phyloP scores from a whole-genome alignment of 805 yeast genomes.

The Spathaspora arborariae region DNA sequence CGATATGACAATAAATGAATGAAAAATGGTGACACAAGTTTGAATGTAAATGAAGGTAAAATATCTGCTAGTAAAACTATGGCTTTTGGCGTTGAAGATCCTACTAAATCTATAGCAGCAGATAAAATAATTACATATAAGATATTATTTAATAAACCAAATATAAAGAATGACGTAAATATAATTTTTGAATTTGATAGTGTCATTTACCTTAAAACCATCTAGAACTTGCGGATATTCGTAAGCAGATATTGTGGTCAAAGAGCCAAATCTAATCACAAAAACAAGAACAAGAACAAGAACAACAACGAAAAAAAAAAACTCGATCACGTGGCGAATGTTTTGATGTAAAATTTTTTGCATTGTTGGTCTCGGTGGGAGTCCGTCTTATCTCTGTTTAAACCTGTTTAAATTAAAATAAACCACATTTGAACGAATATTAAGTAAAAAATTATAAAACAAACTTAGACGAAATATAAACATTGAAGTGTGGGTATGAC shows the following conservation, averaged over 20 bases:
- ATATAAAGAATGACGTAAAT: slow-evolving; percentile 65
- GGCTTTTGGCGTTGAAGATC: slow-evolving; percentile 79
- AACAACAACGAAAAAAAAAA: too few species aligned
- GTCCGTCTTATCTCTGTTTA: too few species aligned
- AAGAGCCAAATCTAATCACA: too few species aligned
- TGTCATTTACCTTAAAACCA: not conserved
- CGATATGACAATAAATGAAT: slow-evolving; percentile 62
- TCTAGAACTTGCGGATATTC: not conserved
- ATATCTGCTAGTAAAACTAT: slow-evolving; percentile 83
- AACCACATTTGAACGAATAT: too few species aligned
- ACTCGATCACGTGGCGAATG: too few species aligned
- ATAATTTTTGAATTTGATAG: slow-evolving; percentile 12
- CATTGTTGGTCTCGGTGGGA: too few species aligned
- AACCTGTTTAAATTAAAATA: too few species aligned
- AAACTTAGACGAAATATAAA: too few species aligned
- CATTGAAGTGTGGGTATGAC: not conserved
- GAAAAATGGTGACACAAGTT: slow-evolving; percentile 74
- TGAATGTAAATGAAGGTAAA: slow-evolving; percentile 72
- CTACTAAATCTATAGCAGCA: slow-evolving; percentile 91
- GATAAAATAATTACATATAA: slow-evolving; percentile 87
- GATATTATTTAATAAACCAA: slow-evolving; percentile 85
- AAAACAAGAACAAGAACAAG: not conserved
- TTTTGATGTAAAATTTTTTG: too few species aligned
- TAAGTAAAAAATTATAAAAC: too few species aligned
- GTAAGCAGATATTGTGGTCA: not conserved